Evolutionary conservation across 169 alveolate genomes (phyloP), one percentile per base, ranked within the genome.

Genomic region (Plasmodium reichenowi): DNA sequence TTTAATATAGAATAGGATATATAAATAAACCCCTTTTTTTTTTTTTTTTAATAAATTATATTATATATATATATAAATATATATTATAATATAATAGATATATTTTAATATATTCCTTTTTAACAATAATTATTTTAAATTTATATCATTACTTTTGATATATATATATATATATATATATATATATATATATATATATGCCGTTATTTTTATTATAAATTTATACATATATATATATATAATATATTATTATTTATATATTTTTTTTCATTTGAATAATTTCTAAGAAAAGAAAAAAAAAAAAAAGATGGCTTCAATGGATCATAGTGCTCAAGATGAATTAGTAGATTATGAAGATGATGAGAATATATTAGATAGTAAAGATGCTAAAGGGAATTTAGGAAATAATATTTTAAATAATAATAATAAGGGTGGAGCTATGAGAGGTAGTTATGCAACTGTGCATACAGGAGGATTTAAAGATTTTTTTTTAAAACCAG

Each of bases 401-500:
- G 85, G 59, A 59, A 24, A 32, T 60, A 90, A 88, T 29, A 88
- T 92, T 68, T 92, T 94, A 38, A 94, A 88, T 22, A 86, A 92
- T 12, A 93, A 85, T 50, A 75, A 54, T 26, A 93, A 93, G 52
- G 92, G 88, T 62, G 96, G 95, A 12, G 93, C 95, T 29, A 95
- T 95, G 94, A 95, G 97, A 26, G 97, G 98, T 13, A 96, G 96
- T 66, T 96, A 96, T 88, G 97, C 96, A 32, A 97, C 97, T 13
- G 96, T 96, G 73, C 98, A 96, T 89, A 98, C 98, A 45, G 96
- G 98, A 68, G 98, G 98, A 0, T 97, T 98, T 95, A 97, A 99
- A 87, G 99, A 99, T 89, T 98, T 99, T 95, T 95, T 98, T 74
- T 96, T 99, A 90, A 98, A 97, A 93, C 99, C 99, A 15, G 99